Evolutionary conservation across 2,329 filamentous ascomycete genomes (phyloP).

Genomic region (Aureobasidium sp.): DNA sequence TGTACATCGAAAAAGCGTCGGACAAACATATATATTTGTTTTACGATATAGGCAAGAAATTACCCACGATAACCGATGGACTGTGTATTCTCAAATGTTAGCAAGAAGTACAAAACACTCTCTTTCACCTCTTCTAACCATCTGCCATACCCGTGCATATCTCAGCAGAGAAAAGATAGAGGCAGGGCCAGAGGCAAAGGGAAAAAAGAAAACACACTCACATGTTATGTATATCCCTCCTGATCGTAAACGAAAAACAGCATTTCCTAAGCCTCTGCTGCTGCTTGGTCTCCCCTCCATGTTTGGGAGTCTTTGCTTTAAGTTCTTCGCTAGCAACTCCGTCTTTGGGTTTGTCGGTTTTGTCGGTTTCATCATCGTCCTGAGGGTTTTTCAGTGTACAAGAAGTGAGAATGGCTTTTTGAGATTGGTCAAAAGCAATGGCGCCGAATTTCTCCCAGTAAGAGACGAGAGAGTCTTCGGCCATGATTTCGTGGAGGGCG

Average conservation of each 20-base stretch:
- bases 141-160: no score
- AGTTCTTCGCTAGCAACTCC: no score
- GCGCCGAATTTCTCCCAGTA: conserved; percentile 99
- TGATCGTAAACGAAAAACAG: conserved; percentile 96
- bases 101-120: neutral
- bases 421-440: conserved; percentile 88
- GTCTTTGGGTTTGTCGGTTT: neutral
- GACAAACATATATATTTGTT: no score
- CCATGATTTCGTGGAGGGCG: conserved; percentile 89
- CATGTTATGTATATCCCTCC: conserved; percentile 93
- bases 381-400: conserved; percentile 82
- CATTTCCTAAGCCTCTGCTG: conserved; percentile 47
- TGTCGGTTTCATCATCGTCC: neutral
- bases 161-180: no score
- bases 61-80: conserved; percentile 89
- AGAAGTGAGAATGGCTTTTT: conserved; percentile 91
- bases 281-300: conserved; percentile 38
- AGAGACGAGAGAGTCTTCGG: conserved; percentile 86
- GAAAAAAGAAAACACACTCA: conserved; percentile 43
- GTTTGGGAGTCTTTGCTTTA: neutral
- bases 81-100: conserved; percentile 38
- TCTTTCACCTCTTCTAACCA: no score
- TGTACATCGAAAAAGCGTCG: no score
- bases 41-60: conserved; percentile 80
- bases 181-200: neutral